Evolutionary conservation across 139 green algal genomes (phyloP).

Genomic region (Eudorina sp.): DNA sequence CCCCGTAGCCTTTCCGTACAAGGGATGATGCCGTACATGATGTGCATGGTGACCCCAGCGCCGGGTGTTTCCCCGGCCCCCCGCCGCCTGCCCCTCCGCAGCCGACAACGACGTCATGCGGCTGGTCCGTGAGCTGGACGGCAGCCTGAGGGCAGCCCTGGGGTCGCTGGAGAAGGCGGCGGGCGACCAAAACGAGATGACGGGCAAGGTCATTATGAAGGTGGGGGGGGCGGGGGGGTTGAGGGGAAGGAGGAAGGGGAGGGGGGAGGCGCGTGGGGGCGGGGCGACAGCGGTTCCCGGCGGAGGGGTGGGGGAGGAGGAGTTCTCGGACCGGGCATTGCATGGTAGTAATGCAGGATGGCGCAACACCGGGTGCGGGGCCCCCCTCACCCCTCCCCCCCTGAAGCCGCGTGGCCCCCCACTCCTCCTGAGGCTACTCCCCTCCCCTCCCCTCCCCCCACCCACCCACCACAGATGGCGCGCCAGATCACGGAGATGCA

Average conservation of each 20-base stretch:
- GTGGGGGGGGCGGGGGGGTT: background rate
- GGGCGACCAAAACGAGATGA: conserved; percentile 41
- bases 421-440: no score
- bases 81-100: background rate
- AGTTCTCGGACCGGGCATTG: background rate
- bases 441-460: background rate
- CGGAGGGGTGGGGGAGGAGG: background rate
- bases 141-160: background rate
- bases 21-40: no score
- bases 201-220: conserved; percentile 55
- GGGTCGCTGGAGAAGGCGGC: background rate
- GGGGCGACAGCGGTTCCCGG: background rate
- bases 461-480: conserved; percentile 12
- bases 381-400: no score
- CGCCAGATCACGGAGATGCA: conserved; percentile 53
- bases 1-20: no score
- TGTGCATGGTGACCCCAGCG: no score
- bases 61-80: background rate
- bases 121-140: conserved; percentile 35
- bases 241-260: background rate
- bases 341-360: no score
- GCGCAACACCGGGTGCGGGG: no score
- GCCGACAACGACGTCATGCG: conserved; percentile 25
- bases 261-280: background rate
- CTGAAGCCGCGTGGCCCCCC: no score